Evolutionary conservation across 2,329 filamentous ascomycete species (phyloP).

Genomic region (Orbilia blumenaviensis): DNA sequence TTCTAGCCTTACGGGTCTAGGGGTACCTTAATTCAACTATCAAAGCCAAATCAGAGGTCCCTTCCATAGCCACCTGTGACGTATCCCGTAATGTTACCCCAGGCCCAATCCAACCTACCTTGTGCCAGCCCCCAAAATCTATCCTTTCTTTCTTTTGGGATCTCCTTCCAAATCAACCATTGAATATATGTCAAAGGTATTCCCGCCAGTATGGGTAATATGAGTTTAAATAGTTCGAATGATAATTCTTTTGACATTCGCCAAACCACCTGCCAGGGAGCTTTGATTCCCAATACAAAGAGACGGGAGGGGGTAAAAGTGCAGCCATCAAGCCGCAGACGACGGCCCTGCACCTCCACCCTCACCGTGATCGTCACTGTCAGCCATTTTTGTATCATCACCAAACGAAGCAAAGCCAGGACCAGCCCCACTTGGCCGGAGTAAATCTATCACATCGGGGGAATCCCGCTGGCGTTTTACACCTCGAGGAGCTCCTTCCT

Average conservation of each 20-base stretch:
- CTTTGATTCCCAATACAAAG: not conserved
- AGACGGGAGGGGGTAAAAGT: not conserved
- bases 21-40: no score
- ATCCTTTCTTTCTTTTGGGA: slow-evolving; percentile 16
- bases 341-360: not conserved
- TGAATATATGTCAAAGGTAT: slow-evolving; percentile 15
- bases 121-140: slow-evolving; percentile 4
- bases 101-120: slow-evolving; percentile 11
- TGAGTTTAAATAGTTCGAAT: not conserved
- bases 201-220: not conserved
- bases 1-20: no score
- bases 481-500: slow-evolving; percentile 26
- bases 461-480: slow-evolving; percentile 32
- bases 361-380: slow-evolving; percentile 12
- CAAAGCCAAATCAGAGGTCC: not conserved
- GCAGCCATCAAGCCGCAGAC: not conserved
- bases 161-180: slow-evolving; percentile 19
- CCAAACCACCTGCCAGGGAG: not conserved
- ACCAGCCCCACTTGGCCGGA: not conserved
- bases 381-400: slow-evolving; percentile 38
- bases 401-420: not conserved
- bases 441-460: slow-evolving; percentile 22
- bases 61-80: not conserved
- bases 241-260: not conserved
- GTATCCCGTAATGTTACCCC: not conserved